These are phyloP conservation scores for Lippia alba DNA, from an alignment of 305 asterid species.

Conservation along the genomic window DNA sequence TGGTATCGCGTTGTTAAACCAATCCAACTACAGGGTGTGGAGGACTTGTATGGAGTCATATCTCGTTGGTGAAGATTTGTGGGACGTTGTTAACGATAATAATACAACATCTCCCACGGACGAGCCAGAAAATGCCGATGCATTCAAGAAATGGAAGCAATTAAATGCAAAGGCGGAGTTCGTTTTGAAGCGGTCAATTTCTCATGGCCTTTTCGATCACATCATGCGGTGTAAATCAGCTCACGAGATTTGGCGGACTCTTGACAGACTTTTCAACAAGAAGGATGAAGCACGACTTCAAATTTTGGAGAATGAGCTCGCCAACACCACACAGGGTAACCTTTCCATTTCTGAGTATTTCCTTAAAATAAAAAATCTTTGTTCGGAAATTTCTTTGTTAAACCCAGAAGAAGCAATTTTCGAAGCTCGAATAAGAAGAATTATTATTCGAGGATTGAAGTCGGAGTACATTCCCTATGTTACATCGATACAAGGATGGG, in stretches of 20 bases:
- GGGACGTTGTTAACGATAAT: no score
- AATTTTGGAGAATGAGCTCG: slow-evolving; percentile 29
- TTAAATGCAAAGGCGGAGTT: no score
- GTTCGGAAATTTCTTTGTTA: slow-evolving; percentile 19
- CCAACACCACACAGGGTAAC: neutral
- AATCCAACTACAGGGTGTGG: no score
- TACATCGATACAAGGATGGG: no score
- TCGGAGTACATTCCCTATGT: neutral
- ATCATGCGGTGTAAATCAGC: neutral
- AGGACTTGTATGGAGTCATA: no score
- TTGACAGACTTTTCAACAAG: slow-evolving; percentile 24
- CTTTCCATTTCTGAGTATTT: slow-evolving; percentile 32
- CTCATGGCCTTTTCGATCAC: slow-evolving; percentile 5
- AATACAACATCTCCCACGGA: no score
- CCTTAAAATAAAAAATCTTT: slow-evolving; percentile 6
- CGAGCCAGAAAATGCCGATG: no score
- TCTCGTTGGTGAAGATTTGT: no score
- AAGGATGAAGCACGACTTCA: slow-evolving; percentile 18
- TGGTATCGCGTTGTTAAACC: no score
- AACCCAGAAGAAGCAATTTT: no score
- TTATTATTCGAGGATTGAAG: neutral
- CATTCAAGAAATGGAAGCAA: no score
- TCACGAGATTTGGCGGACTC: neutral
- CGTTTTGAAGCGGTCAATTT: no score
- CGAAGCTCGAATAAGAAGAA: neutral